Base-by-base conservation (phyloP, 768 basidiomycete genomes). In the Rhodocollybia butyracea region DNA sequence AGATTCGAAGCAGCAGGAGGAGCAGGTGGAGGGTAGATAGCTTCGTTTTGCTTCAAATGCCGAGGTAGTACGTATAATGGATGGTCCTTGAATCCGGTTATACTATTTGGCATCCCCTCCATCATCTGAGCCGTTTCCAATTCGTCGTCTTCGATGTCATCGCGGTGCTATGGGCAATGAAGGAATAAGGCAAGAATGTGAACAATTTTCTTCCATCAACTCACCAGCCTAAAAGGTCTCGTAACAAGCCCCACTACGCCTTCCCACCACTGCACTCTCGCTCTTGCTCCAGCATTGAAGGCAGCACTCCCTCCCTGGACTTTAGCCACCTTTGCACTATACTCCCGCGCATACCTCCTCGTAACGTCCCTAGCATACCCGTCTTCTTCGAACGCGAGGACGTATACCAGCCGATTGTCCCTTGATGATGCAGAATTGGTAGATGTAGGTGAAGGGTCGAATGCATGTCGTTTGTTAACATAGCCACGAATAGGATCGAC, bases 1-100 rank as follows among this genome's bases (percentile, higher is more conserved):
- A n/a, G 0, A 1, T n/a, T 29, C 26, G 12, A 50, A 32, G 19
- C 34, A 1, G 15, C 39, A 40, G 39, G 8, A 11, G 65, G 66
- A 21, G 79, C 78, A 24, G 79, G 78, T 42, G 82, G 81, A 15
- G 91, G 90, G 61, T 91, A 77, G 46, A 98, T 84, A 22, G 90
- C 85, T 69, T 99, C 88, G 54, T 88, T 91, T 57, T 89, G 86
- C 62, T 85, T 91, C 15, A 99, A 80, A 68, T 98, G 94, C 8
- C 94, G 86, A 59, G 81, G 77, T 29, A 98, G 83, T 17, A 88
- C 88, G 68, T 92, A 94, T 63, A 96, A 66, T 4, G 95, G 94
- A 71, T 99, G 97, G 63, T 92, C 88, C 68, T 98, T 98, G 82
- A 98, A 98, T 2, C 94, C 97, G 27, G 80, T 76, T 53, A 98